These are phyloP conservation scores for Clonostachys sp. DNA, from an alignment of 2,329 filamentous ascomycete genomes.

Conservation along the genomic window DNA sequence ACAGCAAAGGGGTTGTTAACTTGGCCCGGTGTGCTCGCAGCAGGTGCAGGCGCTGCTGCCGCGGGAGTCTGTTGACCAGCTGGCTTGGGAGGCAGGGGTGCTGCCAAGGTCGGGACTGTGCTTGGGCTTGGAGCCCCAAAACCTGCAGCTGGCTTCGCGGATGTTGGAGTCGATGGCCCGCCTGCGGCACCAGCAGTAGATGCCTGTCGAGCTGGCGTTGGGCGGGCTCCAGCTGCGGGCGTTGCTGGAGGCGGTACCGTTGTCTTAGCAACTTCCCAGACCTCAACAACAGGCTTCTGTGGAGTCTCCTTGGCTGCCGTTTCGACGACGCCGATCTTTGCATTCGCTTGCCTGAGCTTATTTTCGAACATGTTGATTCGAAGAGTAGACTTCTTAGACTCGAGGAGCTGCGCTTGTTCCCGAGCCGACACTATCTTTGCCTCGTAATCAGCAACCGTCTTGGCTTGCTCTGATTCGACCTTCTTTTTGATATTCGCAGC, in stretches of 20 bases:
- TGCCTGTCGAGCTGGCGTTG: constrained; percentile 12
- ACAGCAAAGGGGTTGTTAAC: constrained; percentile 2
- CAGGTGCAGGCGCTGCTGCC: constrained; percentile 11
- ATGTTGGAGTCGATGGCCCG: constrained; percentile 2
- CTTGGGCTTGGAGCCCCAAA: no score
- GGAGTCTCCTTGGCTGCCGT: constrained; percentile 83
- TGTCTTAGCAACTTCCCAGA: constrained; percentile 76
- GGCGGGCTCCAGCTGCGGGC: constrained; percentile 7
- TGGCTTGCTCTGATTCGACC: constrained; percentile 47
- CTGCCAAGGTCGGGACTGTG: background rate
- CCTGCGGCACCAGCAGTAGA: constrained; percentile 13
- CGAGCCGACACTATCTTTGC: constrained; percentile 47
- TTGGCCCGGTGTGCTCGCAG: constrained; percentile 9
- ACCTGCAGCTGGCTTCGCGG: background rate
- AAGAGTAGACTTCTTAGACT: constrained; percentile 68
- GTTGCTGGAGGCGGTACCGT: constrained; percentile 8
- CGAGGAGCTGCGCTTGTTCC: constrained; percentile 65
- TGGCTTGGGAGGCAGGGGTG: constrained; percentile 21
- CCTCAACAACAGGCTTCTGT: constrained; percentile 75
- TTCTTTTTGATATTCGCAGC: constrained; percentile 63
- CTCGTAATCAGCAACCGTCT: constrained; percentile 42
- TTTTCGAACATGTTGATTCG: constrained; percentile 78
- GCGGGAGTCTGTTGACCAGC: constrained; percentile 12
- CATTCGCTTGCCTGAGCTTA: constrained; percentile 56
- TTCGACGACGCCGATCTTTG: constrained; percentile 74